Percentiles rank a stretch among this genome's conserved stretches.
Conservation (phyloP, 805 yeast genomes). For the Candida palmyrensis region DNA sequence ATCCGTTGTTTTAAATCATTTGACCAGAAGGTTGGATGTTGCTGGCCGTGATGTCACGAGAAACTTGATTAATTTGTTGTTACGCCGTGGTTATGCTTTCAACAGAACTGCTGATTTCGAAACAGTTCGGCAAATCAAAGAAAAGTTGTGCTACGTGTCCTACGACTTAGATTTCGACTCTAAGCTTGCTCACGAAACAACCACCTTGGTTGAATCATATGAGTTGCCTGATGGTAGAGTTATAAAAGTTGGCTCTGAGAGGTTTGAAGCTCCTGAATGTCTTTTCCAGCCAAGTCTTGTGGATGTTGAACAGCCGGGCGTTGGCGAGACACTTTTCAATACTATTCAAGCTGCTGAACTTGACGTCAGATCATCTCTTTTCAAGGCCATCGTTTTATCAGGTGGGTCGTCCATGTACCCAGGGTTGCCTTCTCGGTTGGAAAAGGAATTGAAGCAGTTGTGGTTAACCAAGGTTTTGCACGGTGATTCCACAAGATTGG, state of each 20-base stretch:
- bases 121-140: slow-evolving; percentile 96
- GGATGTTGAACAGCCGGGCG: slow-evolving; percentile 95
- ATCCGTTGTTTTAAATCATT: slow-evolving; percentile 91
- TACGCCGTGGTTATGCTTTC: slow-evolving; percentile 96
- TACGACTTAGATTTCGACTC: slow-evolving; percentile 90
- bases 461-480: slow-evolving; percentile 88
- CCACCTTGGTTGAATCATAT: slow-evolving; percentile 83
- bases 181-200: slow-evolving; percentile 87
- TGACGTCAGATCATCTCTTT: slow-evolving; percentile 83
- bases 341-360: slow-evolving; percentile 94
- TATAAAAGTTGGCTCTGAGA: slow-evolving; percentile 89
- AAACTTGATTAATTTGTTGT: slow-evolving; percentile 80
- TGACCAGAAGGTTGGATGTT: slow-evolving; percentile 87
- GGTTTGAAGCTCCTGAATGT: slow-evolving; percentile 96
- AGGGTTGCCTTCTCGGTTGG: slow-evolving; percentile 92
- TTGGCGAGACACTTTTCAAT: slow-evolving; percentile 88
- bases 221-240: slow-evolving; percentile 97
- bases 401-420: slow-evolving; percentile 99
- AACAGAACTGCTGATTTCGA: slow-evolving; percentile 98
- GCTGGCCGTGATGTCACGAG: slow-evolving; percentile 99
- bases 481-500: slow-evolving; percentile 81
- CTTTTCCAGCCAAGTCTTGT: slow-evolving; percentile 93
- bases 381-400: slow-evolving; percentile 86
- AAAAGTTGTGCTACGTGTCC: slow-evolving; percentile 90
- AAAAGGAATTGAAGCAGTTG: slow-evolving; percentile 91